phyloP scores from a whole-genome alignment of 257 asterid species.

The Scutellaria galericulata region DNA sequence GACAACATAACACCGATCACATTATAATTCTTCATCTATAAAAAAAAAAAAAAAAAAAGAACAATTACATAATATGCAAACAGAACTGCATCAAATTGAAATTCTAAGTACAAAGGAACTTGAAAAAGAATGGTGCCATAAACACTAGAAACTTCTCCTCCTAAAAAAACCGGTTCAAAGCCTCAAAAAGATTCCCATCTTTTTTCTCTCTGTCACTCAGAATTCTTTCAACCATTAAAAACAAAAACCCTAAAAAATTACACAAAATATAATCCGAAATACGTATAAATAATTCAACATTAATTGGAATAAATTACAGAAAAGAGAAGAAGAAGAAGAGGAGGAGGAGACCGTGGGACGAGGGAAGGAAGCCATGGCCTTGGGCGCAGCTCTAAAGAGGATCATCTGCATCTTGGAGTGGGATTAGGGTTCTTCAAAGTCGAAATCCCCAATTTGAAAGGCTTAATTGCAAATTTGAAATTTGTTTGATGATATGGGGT shows the following conservation, averaged over 20 bases:
- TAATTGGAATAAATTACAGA: background rate
- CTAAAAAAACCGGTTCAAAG: background rate
- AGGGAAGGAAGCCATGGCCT: constrained; percentile 63
- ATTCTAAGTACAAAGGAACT: background rate
- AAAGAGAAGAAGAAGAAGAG: background rate
- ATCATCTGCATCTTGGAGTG: constrained; percentile 56
- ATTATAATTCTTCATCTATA: constrained; percentile 20
- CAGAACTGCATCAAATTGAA: constrained; percentile 4
- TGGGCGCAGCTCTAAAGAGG: constrained; percentile 46
- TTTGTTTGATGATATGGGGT: too few species aligned
- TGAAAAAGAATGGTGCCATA: background rate
- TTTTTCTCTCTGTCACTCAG: background rate
- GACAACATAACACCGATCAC: constrained; percentile 8
- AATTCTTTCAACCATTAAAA: background rate
- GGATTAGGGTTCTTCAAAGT: too few species aligned
- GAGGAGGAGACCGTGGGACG: constrained; percentile 47
- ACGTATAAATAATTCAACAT: background rate
- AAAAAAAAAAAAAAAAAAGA: background rate
- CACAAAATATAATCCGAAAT: background rate
- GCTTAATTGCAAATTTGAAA: too few species aligned
- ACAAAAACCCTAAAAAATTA: background rate
- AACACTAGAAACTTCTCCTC: background rate
- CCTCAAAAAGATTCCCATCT: constrained; percentile 13
- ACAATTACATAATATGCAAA: background rate
- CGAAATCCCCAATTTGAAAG: too few species aligned